A percentile compares a stretch with the other conserved stretches of the same genome.
These are phyloP conservation scores for Solanum habrochaites DNA, from an alignment of 257 asterid species.

Conservation along the genomic window DNA sequence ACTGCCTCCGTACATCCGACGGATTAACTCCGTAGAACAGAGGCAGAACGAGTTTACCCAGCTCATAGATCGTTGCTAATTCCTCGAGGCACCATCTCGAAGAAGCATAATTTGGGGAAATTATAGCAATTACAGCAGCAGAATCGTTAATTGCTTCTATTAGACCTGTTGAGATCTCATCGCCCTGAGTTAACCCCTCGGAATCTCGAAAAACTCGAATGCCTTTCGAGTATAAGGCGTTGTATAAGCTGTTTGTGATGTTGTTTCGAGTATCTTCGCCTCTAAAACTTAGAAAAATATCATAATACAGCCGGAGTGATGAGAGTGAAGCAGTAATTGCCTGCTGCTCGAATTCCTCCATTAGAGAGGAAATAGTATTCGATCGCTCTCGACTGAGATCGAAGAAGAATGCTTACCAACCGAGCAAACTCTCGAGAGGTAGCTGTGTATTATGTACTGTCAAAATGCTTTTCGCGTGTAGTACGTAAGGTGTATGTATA, in stretches of 20 bases:
- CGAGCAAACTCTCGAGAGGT: not conserved
- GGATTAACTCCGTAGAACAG: slow-evolving; percentile 16
- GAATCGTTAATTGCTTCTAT: slow-evolving; percentile 17
- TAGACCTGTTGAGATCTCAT: slow-evolving; percentile 3
- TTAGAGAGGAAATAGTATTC: not conserved
- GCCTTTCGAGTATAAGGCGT: not conserved
- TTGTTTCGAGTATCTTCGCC: slow-evolving; percentile 19
- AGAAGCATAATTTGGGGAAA: slow-evolving; percentile 16
- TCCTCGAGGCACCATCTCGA: slow-evolving; percentile 28
- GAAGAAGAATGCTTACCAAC: too few species aligned
- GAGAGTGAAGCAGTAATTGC: not conserved
- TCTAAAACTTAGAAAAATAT: slow-evolving; percentile 19
- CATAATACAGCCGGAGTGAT: slow-evolving; percentile 10
- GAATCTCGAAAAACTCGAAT: slow-evolving; percentile 17
- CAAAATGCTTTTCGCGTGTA: not conserved
- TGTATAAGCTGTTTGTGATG: slow-evolving; percentile 6
- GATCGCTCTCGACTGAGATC: fast-evolving
- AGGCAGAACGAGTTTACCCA: slow-evolving; percentile 8
- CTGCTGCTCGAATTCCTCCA: not conserved
- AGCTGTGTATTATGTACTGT: not conserved
- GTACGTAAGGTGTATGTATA: not conserved
- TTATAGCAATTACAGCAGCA: slow-evolving; percentile 20
- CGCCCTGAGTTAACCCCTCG: slow-evolving; percentile 13
- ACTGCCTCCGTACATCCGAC: slow-evolving; percentile 16
- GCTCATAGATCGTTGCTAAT: slow-evolving; percentile 9